Evolutionary conservation across 805 yeast genomes (phyloP).

Genomic region (Sugiyamaella valdiviana): DNA sequence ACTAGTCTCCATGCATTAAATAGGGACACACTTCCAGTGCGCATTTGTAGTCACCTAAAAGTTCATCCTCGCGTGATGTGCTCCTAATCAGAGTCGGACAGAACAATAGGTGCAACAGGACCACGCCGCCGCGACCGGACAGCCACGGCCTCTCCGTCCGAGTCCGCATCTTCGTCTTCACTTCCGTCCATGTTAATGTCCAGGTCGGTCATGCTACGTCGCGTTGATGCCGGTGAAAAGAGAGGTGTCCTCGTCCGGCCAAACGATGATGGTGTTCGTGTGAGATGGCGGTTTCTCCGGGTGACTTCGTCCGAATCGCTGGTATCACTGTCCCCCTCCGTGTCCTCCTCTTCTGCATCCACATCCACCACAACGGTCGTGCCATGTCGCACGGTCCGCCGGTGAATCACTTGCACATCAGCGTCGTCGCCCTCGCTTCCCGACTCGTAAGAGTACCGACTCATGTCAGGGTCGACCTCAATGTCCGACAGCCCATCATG

Average conservation of each 20-base stretch:
- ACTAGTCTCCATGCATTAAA: too few relatives aligned
- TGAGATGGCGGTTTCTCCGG: not conserved
- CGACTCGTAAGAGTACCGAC: not conserved
- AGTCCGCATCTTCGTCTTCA: not conserved
- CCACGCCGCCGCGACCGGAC: not conserved
- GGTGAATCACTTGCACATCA: not conserved
- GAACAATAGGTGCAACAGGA: not conserved
- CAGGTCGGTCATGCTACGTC: not conserved
- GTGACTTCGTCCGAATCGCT: not conserved
- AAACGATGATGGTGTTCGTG: not conserved
- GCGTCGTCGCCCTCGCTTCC: not conserved
- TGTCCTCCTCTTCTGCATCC: not conserved
- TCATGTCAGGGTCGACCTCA: not conserved
- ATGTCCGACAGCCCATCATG: slow-evolving; percentile 39
- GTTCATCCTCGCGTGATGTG: too few relatives aligned
- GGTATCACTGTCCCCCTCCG: not conserved
- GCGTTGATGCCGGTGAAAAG: not conserved
- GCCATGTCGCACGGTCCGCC: not conserved
- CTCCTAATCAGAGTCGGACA: not conserved
- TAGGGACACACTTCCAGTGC: too few relatives aligned
- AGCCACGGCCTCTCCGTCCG: not conserved
- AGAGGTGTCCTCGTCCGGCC: not conserved
- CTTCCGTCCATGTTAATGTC: not conserved
- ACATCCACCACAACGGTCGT: not conserved
- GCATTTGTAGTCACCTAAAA: too few relatives aligned